Evolutionary conservation across 345 rosid genomes (phyloP), one percentile per base, ranked within the genome.

Genomic region (Aurinia saxatilis): DNA sequence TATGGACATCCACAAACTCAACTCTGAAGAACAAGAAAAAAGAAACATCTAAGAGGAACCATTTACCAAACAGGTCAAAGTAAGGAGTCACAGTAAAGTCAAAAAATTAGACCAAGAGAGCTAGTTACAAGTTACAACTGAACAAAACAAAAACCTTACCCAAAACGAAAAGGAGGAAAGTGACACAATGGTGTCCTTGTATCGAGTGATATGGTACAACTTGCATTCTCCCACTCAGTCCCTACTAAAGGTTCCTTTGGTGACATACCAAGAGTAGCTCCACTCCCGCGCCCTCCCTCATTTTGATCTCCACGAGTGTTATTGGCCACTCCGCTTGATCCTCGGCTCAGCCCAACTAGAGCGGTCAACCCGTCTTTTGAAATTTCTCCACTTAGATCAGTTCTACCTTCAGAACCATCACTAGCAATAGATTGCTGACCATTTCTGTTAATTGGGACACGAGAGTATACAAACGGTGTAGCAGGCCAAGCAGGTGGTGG

Each of bases 101-200:
- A 34, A 34, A 35, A 44, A 49, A 9, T 13, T 44, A 34, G 38
- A 44, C n/a, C 23, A 45, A 54, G n/a, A n/a, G n/a, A n/a, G n/a
- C n/a, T n/a, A 50, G 8, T 54, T 17, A 47, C 23, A 35, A 14
- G 18, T 31, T 19, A 51, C 49, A 52, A 25, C 68, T 37, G 62
- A 21, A 35, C 13, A 45, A 61, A 14, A 25, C 25, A 52, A 30
- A 76, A 18, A 50, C 59, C 75, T 80, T 77, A 92, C 98, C 98
- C 98, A 66, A 89, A 92, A 64, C 98, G 96, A 62, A 92, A 92
- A 18, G 95, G 96, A 76, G 98, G 98, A 65, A 92, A 92, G 82
- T 92, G 95, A 77, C 83, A 84, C 62, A 92, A 74, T 38, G 96
- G 98, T 39, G 97, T 92, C 73, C 84, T 84, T 82, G 85, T 76